Percentiles rank a stretch among this genome's conserved stretches.
Conservation (phyloP, 2,329 filamentous ascomycete species). For the Balansia obtecta region DNA sequence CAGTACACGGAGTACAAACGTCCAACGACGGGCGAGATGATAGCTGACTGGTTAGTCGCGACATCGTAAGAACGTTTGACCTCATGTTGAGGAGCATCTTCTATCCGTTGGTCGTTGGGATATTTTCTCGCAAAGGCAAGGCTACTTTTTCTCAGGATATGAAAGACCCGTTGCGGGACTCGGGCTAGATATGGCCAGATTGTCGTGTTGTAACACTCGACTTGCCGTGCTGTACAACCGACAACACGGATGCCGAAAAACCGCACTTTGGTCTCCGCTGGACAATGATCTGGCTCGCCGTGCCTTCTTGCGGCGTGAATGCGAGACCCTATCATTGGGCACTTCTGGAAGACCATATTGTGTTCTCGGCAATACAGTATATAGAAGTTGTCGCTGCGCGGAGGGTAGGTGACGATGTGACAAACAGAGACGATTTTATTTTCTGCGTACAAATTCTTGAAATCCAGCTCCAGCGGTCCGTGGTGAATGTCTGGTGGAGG, state of each 20-base stretch:
- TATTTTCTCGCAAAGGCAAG: neutral
- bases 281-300: neutral
- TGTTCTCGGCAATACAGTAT: neutral
- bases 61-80: neutral
- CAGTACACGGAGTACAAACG: neutral
- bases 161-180: no score
- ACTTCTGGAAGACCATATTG: neutral
- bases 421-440: neutral
- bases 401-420: neutral
- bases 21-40: neutral
- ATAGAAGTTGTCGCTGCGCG: neutral
- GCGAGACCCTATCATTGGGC: neutral
- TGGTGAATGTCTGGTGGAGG: neutral
- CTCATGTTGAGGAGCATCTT: neutral
- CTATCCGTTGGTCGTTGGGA: neutral
- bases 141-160: neutral
- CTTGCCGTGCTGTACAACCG: neutral
- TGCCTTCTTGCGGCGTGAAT: neutral
- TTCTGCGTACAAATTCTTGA: neutral
- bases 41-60: neutral
- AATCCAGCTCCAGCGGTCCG: neutral
- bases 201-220: neutral
- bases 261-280: neutral
- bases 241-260: neutral
- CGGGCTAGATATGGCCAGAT: neutral